These are phyloP conservation scores for Solioccasus polychromus DNA, from an alignment of 768 basidiomycete species.

Conservation along the genomic window DNA sequence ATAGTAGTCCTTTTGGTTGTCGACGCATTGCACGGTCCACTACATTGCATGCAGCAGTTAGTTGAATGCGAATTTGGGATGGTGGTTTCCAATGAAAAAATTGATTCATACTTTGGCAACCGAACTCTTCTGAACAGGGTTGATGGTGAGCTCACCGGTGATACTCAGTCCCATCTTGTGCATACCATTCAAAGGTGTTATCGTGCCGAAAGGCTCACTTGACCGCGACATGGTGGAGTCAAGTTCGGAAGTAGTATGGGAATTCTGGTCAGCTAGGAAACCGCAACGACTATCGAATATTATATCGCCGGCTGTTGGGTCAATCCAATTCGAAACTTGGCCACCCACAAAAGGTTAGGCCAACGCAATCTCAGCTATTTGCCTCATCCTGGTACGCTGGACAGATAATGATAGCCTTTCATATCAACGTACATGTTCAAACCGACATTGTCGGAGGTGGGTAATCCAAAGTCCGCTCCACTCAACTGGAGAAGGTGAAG, in stretches of 20 bases:
- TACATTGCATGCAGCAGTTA: neutral
- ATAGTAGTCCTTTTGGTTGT: neutral
- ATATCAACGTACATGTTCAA: neutral
- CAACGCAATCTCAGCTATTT: neutral
- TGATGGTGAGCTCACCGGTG: neutral
- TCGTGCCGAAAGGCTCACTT: neutral
- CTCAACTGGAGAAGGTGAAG: slow-evolving; percentile 1
- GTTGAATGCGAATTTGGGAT: too few relatives aligned
- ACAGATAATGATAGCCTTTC: neutral
- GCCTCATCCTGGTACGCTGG: neutral
- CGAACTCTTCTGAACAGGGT: neutral
- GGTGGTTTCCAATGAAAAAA: too few relatives aligned
- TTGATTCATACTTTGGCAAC: neutral
- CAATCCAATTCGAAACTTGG: too few relatives aligned
- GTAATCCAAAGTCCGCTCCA: too few relatives aligned
- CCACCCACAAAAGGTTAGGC: too few relatives aligned
- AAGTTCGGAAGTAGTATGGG: too few relatives aligned
- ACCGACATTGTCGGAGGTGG: too few relatives aligned
- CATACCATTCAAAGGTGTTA: neutral
- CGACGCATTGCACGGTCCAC: slow-evolving; percentile 5
- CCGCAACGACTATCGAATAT: too few relatives aligned
- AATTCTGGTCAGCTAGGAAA: neutral
- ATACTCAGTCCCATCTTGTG: neutral
- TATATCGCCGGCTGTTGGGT: too few relatives aligned
- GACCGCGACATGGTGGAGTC: neutral